Evolutionary conservation across 2,329 filamentous ascomycete species (phyloP).

Genomic region (Xylaria sp.): DNA sequence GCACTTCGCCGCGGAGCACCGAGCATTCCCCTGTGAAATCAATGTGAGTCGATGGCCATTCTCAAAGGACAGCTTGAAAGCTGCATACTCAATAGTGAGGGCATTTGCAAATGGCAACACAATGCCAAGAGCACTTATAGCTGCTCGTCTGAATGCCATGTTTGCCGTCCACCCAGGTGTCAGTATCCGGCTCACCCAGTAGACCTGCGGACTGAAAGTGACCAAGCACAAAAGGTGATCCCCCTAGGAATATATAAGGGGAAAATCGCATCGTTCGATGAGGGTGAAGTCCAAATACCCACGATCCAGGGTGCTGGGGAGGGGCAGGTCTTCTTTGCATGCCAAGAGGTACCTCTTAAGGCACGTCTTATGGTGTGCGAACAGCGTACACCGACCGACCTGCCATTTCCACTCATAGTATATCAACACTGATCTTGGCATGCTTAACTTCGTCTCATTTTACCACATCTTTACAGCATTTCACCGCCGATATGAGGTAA

Average conservation of each 20-base stretch:
- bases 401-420: slow-evolving; percentile 34
- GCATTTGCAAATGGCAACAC: slow-evolving; percentile 25
- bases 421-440: slow-evolving; percentile 28
- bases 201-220: slow-evolving; percentile 9
- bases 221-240: neutral
- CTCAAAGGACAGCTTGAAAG: neutral
- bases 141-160: slow-evolving; percentile 28
- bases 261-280: slow-evolving; percentile 1
- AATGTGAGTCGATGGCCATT: slow-evolving; percentile 5
- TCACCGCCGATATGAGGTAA: neutral
- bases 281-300: neutral
- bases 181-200: neutral
- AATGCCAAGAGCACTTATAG: slow-evolving; percentile 24
- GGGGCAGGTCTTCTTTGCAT: neutral
- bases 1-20: slow-evolving; percentile 34
- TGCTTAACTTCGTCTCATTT: slow-evolving; percentile 29
- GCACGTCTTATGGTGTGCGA: slow-evolving; percentile 29
- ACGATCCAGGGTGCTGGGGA: slow-evolving; percentile 16
- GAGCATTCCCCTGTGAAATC: slow-evolving; percentile 32
- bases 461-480: neutral
- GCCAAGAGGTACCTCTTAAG: slow-evolving; percentile 19
- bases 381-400: slow-evolving; percentile 12
- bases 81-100: slow-evolving; percentile 30
- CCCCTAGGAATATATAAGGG: slow-evolving; percentile 18
- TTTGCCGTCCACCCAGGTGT: slow-evolving; percentile 11